Conservation (phyloP, 2,329 filamentous ascomycete genomes). For the Colletotrichum cuscutae region DNA sequence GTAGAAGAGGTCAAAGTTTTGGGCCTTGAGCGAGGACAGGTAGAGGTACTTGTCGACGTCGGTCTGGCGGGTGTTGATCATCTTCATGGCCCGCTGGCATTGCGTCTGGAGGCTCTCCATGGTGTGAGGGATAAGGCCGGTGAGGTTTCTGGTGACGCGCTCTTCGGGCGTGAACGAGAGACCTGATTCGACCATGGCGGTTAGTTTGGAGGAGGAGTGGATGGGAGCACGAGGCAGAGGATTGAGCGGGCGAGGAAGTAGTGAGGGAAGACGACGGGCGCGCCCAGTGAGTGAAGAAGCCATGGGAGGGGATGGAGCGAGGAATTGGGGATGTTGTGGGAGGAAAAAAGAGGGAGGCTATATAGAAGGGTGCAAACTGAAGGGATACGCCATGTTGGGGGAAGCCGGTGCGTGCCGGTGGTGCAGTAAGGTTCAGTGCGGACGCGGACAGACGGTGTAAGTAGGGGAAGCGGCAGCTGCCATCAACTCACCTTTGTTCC, state of each 20-base stretch:
- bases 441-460: conserved; percentile 19
- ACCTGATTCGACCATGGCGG: conserved; percentile 51
- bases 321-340: conserved; percentile 9
- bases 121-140: conserved; percentile 72
- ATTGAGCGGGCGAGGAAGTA: conserved; percentile 7
- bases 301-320: conserved; percentile 13
- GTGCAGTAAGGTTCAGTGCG: conserved; percentile 24
- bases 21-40: conserved; percentile 78
- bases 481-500: conserved; percentile 69
- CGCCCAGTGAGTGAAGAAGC: conserved; percentile 31
- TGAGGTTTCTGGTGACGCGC: conserved; percentile 72
- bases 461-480: conserved; percentile 10
- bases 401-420: conserved; percentile 25
- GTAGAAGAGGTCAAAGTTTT: conserved; percentile 86
- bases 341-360: conserved; percentile 23
- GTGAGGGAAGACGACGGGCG: conserved; percentile 31
- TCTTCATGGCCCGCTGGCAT: conserved; percentile 75
- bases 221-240: conserved; percentile 4
- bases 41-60: conserved; percentile 87
- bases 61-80: conserved; percentile 76
- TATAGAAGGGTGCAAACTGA: conserved; percentile 27
- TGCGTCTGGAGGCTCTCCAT: conserved; percentile 70
- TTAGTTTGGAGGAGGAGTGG: conserved; percentile 29
- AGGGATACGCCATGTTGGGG: conserved; percentile 33
- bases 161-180: conserved; percentile 73